A percentile compares a stretch with the other conserved stretches of the same genome.
These are phyloP conservation scores for Aspergillus olivimuriae DNA, from an alignment of 495 filamentous ascomycete genomes.

Conservation along the genomic window DNA sequence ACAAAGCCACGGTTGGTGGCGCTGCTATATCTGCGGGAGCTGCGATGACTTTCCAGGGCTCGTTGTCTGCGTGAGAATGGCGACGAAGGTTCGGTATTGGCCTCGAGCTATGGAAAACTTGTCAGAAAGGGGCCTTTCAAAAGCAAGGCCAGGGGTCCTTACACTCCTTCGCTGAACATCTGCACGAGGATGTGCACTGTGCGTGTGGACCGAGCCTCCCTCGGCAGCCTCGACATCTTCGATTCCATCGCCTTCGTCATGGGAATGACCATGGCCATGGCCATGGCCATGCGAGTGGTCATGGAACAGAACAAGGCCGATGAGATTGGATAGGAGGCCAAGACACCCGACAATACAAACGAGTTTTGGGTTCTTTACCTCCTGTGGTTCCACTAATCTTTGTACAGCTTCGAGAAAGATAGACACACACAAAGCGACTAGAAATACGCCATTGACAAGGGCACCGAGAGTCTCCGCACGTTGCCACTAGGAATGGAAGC, in stretches of 20 bases:
- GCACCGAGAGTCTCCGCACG: conserved; percentile 97
- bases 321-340: conserved; percentile 81
- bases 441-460: conserved; percentile 91
- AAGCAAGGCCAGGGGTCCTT: too few species aligned
- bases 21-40: conserved; percentile 48
- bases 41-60: conserved; percentile 33
- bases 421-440: conserved; percentile 89
- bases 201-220: conserved; percentile 28
- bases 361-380: conserved; percentile 73
- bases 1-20: conserved; percentile 43
- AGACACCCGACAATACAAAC: conserved; percentile 82
- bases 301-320: conserved; percentile 85
- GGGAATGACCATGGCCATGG: conserved; percentile 48
- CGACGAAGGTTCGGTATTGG: conserved; percentile 22
- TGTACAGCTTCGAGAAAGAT: conserved; percentile 94
- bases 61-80: conserved; percentile 26
- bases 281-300: conserved; percentile 86
- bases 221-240: conserved; percentile 30
- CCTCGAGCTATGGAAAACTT: conserved; percentile 2
- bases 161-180: conserved; percentile 42
- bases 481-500: conserved; percentile 63
- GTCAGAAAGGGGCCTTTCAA: too few species aligned
- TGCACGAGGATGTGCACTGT: conserved; percentile 24
- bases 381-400: conserved; percentile 80
- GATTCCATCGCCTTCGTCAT: conserved; percentile 22